phyloP scores from a whole-genome alignment of 306 rosid genomes.

The Lathyrus tuberosus region DNA sequence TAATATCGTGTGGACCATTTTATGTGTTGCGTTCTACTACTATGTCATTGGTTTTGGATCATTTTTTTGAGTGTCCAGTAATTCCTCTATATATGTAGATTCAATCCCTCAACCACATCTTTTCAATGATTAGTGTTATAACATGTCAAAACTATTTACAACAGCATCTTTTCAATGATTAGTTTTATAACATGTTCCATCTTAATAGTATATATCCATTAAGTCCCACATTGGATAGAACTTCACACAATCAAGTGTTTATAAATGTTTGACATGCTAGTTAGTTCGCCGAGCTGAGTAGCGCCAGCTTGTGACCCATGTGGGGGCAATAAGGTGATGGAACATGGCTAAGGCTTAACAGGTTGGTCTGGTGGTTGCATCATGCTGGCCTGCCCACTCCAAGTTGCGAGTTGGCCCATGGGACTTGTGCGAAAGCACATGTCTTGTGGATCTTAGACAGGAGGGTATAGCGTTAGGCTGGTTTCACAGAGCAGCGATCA shows the following conservation, averaged over 20 bases:
- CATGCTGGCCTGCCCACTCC: neutral
- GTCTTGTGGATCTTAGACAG: no score
- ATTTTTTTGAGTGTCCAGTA: no score
- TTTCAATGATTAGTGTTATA: no score
- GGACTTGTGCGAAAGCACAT: no score
- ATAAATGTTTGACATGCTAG: neutral
- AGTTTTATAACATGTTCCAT: neutral
- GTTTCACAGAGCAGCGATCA: no score
- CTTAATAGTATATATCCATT: neutral
- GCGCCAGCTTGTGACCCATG: neutral
- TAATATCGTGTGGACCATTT: no score
- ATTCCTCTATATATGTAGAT: no score
- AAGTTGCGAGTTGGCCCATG: neutral
- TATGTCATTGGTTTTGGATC: conserved; percentile 6
- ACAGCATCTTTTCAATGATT: no score
- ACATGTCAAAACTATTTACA: no score
- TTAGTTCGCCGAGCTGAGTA: neutral
- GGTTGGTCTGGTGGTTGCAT: neutral
- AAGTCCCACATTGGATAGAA: neutral
- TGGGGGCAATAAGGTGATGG: neutral
- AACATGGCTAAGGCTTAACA: neutral
- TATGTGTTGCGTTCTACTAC: no score
- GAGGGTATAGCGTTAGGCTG: no score
- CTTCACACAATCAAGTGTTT: neutral
- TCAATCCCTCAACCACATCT: no score